A percentile compares a stretch with the other conserved stretches of the same genome.
These are phyloP conservation scores for Hermanozyma aechmeae DNA, from an alignment of 805 yeast genomes.

Conservation along the genomic window DNA sequence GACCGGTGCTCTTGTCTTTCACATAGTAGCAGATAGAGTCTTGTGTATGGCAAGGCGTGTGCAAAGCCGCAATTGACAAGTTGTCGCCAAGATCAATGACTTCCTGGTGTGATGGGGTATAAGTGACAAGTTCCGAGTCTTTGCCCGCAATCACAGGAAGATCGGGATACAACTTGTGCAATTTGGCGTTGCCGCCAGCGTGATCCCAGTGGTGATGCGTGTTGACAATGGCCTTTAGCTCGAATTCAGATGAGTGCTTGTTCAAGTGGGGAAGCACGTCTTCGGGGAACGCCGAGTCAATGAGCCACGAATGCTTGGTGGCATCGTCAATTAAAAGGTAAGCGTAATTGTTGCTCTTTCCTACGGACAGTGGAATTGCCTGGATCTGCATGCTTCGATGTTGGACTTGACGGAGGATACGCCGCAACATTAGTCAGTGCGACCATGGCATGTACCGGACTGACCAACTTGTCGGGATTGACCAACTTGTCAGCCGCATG, in stretches of 20 bases:
- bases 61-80: constrained; percentile 66
- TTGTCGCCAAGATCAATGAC: constrained; percentile 53
- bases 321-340: constrained; percentile 66
- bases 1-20: constrained; percentile 50
- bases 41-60: constrained; percentile 97
- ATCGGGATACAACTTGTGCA: constrained; percentile 31
- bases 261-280: constrained; percentile 44
- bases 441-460: too few relatives aligned
- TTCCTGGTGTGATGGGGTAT: constrained; percentile 60
- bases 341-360: constrained; percentile 83
- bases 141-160: constrained; percentile 76
- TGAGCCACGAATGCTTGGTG: constrained; percentile 64
- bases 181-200: constrained; percentile 67
- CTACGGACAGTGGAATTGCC: constrained; percentile 91
- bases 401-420: too few relatives aligned
- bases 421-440: too few relatives aligned
- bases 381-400: constrained; percentile 69
- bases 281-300: constrained; percentile 86
- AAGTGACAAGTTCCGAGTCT: constrained; percentile 65
- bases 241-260: constrained; percentile 30
- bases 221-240: constrained; percentile 72
- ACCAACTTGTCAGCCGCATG: too few relatives aligned
- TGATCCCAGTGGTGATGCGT: constrained; percentile 98
- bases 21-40: constrained; percentile 88
- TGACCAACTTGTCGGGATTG: too few relatives aligned